phyloP scores from a whole-genome alignment of 805 yeast genomes.

The Lipomyces lipofer region DNA sequence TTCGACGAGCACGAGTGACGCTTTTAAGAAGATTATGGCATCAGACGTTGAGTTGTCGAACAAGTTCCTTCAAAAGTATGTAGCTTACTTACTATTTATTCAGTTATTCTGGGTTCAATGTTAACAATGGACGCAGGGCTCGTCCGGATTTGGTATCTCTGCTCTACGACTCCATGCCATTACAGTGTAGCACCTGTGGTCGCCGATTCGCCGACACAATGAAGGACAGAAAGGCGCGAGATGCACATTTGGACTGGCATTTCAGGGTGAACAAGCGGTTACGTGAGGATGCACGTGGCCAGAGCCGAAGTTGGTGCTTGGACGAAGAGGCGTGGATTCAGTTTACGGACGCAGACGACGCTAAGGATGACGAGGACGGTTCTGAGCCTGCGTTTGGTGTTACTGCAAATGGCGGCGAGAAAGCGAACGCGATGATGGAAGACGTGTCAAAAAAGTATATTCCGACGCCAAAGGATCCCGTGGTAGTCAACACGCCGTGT shows the following conservation, averaged over 20 bases:
- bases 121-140: slow-evolving; percentile 31
- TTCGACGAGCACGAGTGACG: too few relatives aligned
- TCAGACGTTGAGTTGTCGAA: slow-evolving; percentile 38
- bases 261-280: slow-evolving; percentile 83
- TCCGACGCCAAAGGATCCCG: slow-evolving; percentile 63
- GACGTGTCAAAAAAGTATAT: slow-evolving; percentile 47
- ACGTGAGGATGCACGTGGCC: slow-evolving; percentile 51
- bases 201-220: slow-evolving; percentile 69
- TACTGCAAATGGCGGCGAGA: slow-evolving; percentile 20
- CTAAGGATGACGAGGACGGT: slow-evolving; percentile 24
- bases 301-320: slow-evolving; percentile 80
- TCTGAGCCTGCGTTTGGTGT: slow-evolving; percentile 18
- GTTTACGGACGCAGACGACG: slow-evolving; percentile 27
- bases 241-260: slow-evolving; percentile 92
- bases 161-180: slow-evolving; percentile 61
- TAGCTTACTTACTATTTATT: background rate
- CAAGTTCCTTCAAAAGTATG: slow-evolving; percentile 35
- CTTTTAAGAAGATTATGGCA: slow-evolving; percentile 16
- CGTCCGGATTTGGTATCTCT: slow-evolving; percentile 40
- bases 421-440: slow-evolving; percentile 40
- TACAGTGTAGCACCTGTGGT: slow-evolving; percentile 88
- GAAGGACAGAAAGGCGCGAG: slow-evolving; percentile 54
- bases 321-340: slow-evolving; percentile 50
- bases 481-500: slow-evolving; percentile 59
- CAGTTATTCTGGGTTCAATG: background rate